Conservation (phyloP, 2,329 filamentous ascomycete species). For the Dactylellina cionopaga region DNA sequence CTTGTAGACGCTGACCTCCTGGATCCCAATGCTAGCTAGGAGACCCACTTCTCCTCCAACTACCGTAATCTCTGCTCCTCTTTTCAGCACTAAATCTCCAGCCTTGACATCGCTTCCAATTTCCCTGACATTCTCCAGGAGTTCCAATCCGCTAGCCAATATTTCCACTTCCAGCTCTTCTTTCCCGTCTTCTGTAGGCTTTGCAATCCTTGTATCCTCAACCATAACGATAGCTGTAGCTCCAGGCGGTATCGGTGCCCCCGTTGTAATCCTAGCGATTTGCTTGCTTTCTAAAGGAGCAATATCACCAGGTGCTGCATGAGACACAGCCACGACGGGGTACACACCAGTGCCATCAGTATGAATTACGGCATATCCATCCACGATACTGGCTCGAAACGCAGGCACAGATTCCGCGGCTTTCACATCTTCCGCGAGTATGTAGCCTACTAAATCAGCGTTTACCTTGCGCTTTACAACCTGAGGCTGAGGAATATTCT, state of each 20-base stretch:
- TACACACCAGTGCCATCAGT: constrained; percentile 74
- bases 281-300: constrained; percentile 74
- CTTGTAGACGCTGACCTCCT: constrained; percentile 75
- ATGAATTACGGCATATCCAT: constrained; percentile 87
- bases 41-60: constrained; percentile 91
- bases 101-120: constrained; percentile 84
- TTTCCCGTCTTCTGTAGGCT: constrained; percentile 77
- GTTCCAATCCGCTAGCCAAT: constrained; percentile 76
- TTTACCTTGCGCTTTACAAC: constrained; percentile 71
- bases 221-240: constrained; percentile 96
- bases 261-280: constrained; percentile 91
- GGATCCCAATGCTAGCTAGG: constrained; percentile 82
- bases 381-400: constrained; percentile 94
- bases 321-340: constrained; percentile 85
- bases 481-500: constrained; percentile 74
- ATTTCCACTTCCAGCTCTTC: constrained; percentile 93
- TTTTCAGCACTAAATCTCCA: constrained; percentile 75
- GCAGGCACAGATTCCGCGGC: constrained; percentile 87
- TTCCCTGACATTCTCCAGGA: constrained; percentile 89
- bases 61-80: constrained; percentile 83
- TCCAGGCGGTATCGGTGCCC: constrained; percentile 86
- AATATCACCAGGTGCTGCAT: constrained; percentile 73
- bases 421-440: constrained; percentile 83
- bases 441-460: constrained; percentile 74
- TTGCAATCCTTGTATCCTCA: constrained; percentile 84